phyloP scores from a whole-genome alignment of 257 asterid genomes.

The Nicotiana knightiana region DNA sequence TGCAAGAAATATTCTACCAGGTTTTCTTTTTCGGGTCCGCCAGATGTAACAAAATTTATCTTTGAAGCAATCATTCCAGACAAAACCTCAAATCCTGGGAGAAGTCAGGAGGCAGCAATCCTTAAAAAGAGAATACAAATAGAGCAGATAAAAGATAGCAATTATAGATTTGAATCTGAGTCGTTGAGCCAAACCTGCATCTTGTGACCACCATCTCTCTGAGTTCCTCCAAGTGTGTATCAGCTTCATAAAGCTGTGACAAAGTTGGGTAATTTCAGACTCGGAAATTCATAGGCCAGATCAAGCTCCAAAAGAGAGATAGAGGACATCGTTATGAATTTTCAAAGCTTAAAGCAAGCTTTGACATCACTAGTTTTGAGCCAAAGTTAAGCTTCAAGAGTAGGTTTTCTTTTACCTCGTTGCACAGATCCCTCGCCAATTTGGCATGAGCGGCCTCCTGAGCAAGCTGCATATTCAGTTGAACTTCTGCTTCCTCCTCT shows the following conservation, averaged over 20 bases:
- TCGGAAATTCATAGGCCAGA: background rate
- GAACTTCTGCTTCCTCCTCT: constrained; percentile 81
- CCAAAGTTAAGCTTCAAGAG: background rate
- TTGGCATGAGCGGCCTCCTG: constrained; percentile 73
- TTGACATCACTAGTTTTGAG: background rate
- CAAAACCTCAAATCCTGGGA: constrained; percentile 2
- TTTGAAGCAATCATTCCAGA: background rate
- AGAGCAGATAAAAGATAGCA: background rate
- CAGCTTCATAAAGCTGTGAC: constrained; percentile 67
- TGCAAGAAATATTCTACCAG: background rate
- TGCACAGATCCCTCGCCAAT: constrained; percentile 61
- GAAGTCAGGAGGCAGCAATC: background rate
- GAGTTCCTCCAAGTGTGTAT: constrained; percentile 65
- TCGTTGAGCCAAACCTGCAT: constrained; percentile 66
- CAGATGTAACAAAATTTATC: background rate
- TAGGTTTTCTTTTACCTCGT: constrained; percentile 45
- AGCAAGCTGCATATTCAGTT: constrained; percentile 39
- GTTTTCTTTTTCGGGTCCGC: background rate
- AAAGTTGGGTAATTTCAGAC: constrained; percentile 11
- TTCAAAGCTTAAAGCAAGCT: background rate
- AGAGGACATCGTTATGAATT: background rate
- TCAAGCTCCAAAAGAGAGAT: background rate
- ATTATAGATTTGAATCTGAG: background rate
- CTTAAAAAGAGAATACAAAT: background rate
- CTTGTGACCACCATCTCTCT: constrained; percentile 57